Evolutionary conservation across 805 yeast species (phyloP).

Genomic region (Metschnikowia cerradonensis): DNA sequence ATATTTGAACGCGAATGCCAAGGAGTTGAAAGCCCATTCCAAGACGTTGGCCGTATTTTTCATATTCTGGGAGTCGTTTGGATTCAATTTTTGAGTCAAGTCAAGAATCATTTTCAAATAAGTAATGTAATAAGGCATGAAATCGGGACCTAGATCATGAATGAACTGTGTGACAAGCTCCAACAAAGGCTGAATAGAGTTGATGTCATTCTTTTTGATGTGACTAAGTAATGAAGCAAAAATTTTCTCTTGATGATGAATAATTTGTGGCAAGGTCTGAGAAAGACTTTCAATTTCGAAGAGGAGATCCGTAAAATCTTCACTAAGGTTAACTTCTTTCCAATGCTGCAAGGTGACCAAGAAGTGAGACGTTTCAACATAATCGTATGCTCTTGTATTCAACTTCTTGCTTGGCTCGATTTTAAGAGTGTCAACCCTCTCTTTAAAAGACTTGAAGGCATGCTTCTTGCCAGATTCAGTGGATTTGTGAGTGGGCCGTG

Average conservation of each 20-base stretch:
- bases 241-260: conserved; percentile 65
- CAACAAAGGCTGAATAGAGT: conserved; percentile 74
- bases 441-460: conserved; percentile 73
- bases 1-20: conserved; percentile 89
- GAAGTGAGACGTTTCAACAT: conserved; percentile 75
- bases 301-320: conserved; percentile 60
- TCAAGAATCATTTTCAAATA: conserved; percentile 50
- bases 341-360: conserved; percentile 77
- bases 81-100: conserved; percentile 37
- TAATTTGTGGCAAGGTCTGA: conserved; percentile 74
- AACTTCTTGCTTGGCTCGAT: conserved; percentile 67
- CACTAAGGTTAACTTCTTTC: conserved; percentile 80
- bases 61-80: conserved; percentile 49
- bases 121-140: conserved; percentile 60
- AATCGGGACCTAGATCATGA: conserved; percentile 91
- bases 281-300: conserved; percentile 50
- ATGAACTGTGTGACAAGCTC: conserved; percentile 79
- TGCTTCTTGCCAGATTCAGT: conserved; percentile 54
- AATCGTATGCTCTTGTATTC: conserved; percentile 58
- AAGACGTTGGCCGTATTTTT: conserved; percentile 57
- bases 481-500: conserved; percentile 26
- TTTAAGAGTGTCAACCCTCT: conserved; percentile 75
- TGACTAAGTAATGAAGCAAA: conserved; percentile 45
- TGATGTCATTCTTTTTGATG: conserved; percentile 54
- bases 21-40: conserved; percentile 79